phyloP scores from a whole-genome alignment of 768 basidiomycete genomes.

The Trametes coccinea region DNA sequence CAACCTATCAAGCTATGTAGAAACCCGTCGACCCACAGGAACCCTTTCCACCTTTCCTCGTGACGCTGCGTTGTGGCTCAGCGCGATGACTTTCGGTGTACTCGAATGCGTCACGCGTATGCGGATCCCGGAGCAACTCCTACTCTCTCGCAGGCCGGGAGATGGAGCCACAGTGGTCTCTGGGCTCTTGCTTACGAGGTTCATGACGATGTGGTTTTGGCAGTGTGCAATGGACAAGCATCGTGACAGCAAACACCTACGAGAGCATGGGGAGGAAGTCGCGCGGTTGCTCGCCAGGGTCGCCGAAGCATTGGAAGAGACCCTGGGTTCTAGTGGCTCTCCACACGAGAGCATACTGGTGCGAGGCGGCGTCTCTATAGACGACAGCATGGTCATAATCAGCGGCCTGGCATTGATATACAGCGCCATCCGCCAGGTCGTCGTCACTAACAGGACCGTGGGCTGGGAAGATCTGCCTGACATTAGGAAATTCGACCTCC shows the following conservation, averaged over 20 bases:
- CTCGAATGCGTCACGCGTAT: neutral
- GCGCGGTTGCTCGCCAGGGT: too few relatives aligned
- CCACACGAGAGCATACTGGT: too few relatives aligned
- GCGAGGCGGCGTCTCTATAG: too few relatives aligned
- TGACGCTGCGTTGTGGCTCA: neutral
- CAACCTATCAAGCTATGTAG: neutral
- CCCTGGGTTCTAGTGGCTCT: too few relatives aligned
- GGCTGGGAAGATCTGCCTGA: neutral
- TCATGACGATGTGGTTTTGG: neutral
- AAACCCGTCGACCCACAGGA: neutral
- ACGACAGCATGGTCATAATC: too few relatives aligned
- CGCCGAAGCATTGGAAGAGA: too few relatives aligned
- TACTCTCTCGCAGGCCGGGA: neutral
- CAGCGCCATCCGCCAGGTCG: too few relatives aligned
- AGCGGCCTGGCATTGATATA: too few relatives aligned
- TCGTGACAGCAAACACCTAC: neutral
- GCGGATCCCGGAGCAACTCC: neutral
- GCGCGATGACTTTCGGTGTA: neutral
- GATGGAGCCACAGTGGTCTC: neutral
- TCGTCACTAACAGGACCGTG: too few relatives aligned
- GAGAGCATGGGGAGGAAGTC: neutral
- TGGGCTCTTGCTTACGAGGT: neutral
- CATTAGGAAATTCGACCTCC: too few relatives aligned
- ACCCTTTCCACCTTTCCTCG: neutral
- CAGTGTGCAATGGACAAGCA: neutral